Base-by-base conservation (phyloP, 768 basidiomycete species). In the Coprinopsis marcescibilis region DNA sequence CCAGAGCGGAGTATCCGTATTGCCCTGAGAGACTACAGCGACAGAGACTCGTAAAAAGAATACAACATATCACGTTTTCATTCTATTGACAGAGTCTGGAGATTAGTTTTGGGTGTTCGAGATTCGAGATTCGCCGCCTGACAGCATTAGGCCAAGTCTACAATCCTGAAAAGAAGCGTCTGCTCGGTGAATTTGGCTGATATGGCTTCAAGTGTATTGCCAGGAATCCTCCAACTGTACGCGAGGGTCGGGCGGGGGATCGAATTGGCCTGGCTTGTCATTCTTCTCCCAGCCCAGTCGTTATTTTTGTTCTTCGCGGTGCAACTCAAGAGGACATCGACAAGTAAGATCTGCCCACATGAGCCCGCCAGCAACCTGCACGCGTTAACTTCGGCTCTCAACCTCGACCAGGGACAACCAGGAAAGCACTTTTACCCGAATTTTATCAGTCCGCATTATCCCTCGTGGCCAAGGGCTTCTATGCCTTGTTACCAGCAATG, bases 371-470 rank as follows among this genome's bases (percentile, higher is more conserved):
- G n/a, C 8, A 24, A 10, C 8, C 21, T 40, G 21, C 6, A 24
- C 21, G 38, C 38, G 17, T 21, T 24, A 40, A 40, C 15, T 23
- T 40, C 38, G 38, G 38, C 20, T 24, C 20, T 20, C 20, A 23
- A 10, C 38, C 21, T 40, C 21, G 38, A 23, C 38, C 21, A 40
- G 7, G 8, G 38, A 40, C 38, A 40, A 23, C 38, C 38, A 23
- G 38, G 38, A 19, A 40, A 23, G 21, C 38, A 23, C 8, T 43
- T 43, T 43, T 43, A 43, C 24, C 41, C 41, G 41, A 43, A 43
- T 29, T 29, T 43, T 43, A 43, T n/a, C 41, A 43, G 41, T 6
- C 10, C 4, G 27, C 41, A 20, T 4, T 4, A 43, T 43, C 41
- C 41, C 41, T 43, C 41, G 41, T 43, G 41, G 41, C 41, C 41